A percentile compares a stretch with the other conserved stretches of the same genome.
Conservation (phyloP, 768 basidiomycete genomes). For the Mrakia gelida region DNA sequence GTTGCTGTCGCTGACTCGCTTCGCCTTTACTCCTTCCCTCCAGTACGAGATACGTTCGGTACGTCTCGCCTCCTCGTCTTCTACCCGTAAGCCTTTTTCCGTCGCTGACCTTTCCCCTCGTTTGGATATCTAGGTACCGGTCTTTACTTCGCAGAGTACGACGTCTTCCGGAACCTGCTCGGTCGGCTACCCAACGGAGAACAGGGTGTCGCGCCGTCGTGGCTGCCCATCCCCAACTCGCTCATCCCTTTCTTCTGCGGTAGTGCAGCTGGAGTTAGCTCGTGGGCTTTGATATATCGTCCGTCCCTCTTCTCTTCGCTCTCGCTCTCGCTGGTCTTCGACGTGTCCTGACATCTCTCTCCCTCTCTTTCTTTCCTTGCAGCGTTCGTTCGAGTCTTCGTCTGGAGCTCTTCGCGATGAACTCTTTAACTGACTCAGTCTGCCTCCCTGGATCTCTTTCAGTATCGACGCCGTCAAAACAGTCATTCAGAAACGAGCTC, state of each 20-base stretch:
- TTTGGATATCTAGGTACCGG: slow-evolving; percentile 59
- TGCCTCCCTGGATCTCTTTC: not conserved
- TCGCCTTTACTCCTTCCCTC: not conserved
- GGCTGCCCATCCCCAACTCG: slow-evolving; percentile 75
- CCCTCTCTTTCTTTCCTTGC: slow-evolving; percentile 25
- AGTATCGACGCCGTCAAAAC: slow-evolving; percentile 52
- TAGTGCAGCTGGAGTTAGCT: slow-evolving; percentile 74
- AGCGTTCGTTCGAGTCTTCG: slow-evolving; percentile 52
- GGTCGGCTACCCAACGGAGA: slow-evolving; percentile 73
- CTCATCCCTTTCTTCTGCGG: slow-evolving; percentile 88
- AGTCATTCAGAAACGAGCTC: slow-evolving; percentile 86
- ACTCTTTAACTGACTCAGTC: not conserved
- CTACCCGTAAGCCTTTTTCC: not conserved
- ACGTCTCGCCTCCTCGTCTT: not conserved
- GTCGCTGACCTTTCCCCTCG: too few species aligned
- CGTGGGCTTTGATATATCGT: slow-evolving; percentile 88
- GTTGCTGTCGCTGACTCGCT: not conserved
- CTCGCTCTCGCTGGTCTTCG: slow-evolving; percentile 42
- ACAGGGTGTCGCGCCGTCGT: slow-evolving; percentile 73
- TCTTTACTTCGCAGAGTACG: slow-evolving; percentile 90
- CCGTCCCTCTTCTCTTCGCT: slow-evolving; percentile 41
- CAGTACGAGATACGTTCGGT: slow-evolving; percentile 73
- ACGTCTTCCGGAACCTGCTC: slow-evolving; percentile 79
- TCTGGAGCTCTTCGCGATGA: not conserved
- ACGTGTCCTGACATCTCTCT: slow-evolving; percentile 38